Evolutionary conservation across 306 rosid species (phyloP), one percentile per base, ranked within the genome.

Genomic region (Betula pendula): DNA sequence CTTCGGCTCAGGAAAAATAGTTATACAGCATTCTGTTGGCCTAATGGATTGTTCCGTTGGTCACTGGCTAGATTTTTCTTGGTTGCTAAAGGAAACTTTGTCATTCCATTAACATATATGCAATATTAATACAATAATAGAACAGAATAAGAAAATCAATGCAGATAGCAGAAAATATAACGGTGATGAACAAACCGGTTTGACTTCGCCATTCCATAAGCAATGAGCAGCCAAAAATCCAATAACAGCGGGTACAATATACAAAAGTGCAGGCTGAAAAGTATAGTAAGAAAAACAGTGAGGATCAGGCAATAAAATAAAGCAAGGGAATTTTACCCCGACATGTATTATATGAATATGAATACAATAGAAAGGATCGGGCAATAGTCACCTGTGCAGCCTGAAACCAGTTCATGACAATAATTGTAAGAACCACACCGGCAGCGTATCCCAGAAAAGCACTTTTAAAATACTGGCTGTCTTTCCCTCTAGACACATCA

Each of bases 341-440:
- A 40, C 55, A 81, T 59, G 52, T 16, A 78, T 71, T 10, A 25
- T 12, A 70, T 20, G 8, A 59, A 76, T n/a, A 6, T 3, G 12
- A 75, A 67, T 70, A 70, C 44, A 62, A 24, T 68, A 71, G 69
- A 67, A 72, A 80, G 29, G 63, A 56, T 75, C 72, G 84, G 44
- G 55, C 47, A 78, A 63, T 68, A 69, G 77, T 92, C 82, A 89
- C 99, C 99, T 96, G 99, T 13, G 99, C 99, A 66, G 99, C 98
- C 85, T 93, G 98, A 90, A 91, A 96, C 99, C 99, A 96, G 87
- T 96, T 96, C 98, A 96, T 96, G 67, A 96, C 98, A 59, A 93
- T 53, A 72, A 96, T 96, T 56, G 99, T 96, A 49, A 96, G 98
- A 75, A 85, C 90, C 89, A 96, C 20, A 67, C 99, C 99, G 73